Percentiles rank a stretch among this genome's conserved stretches.
phyloP scores from a whole-genome alignment of 2,329 filamentous ascomycete genomes.

The Aspergillus intermedius region DNA sequence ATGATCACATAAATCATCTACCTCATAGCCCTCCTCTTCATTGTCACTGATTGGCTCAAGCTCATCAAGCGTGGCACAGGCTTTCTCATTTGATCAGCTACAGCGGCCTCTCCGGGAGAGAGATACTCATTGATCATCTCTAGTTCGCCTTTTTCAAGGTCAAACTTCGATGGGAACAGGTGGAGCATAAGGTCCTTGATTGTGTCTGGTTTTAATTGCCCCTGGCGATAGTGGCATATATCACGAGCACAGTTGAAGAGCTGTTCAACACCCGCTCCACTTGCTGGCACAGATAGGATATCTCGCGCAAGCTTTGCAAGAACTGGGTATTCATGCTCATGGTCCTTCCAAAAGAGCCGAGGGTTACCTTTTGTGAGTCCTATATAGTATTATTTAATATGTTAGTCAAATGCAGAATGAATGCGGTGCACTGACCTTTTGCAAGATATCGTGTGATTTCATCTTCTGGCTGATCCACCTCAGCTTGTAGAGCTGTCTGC shows the following conservation, averaged over 20 bases:
- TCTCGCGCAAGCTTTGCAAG: background rate
- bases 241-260: conserved; percentile 1
- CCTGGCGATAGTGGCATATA: background rate
- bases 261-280: conserved; percentile 1
- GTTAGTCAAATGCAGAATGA: too few relatives aligned
- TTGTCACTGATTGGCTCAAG: too few relatives aligned
- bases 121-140: conserved; percentile 1
- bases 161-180: conserved; percentile 1
- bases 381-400: too few relatives aligned
- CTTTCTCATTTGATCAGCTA: too few relatives aligned
- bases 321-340: background rate
- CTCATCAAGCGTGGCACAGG: background rate
- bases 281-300: background rate
- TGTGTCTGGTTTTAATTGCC: background rate
- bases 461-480: too few relatives aligned
- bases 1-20: too few relatives aligned
- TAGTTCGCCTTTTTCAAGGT: conserved; percentile 3
- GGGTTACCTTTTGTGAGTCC: background rate
- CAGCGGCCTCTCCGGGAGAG: too few relatives aligned
- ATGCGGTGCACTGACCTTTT: too few relatives aligned
- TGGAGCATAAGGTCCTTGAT: conserved; percentile 1
- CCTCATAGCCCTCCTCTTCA: too few relatives aligned
- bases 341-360: background rate
- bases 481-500: too few relatives aligned
- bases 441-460: too few relatives aligned